phyloP scores from a whole-genome alignment of 2,329 filamentous ascomycete species.

The Calonectria naviculata region DNA sequence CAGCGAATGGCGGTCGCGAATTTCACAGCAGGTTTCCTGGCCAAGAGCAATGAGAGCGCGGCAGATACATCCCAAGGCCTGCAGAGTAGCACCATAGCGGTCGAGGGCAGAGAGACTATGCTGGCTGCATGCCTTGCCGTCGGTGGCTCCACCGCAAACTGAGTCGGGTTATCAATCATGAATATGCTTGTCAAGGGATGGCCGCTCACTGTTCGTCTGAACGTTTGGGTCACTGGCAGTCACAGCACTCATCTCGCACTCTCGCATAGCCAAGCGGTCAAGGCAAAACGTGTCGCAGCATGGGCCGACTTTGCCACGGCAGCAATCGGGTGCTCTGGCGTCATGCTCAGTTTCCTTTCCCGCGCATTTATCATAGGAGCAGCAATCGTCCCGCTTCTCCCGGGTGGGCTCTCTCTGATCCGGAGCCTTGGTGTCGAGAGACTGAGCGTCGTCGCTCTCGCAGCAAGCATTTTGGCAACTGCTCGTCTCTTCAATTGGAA shows the following conservation, averaged over 20 bases:
- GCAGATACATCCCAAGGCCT: constrained; percentile 65
- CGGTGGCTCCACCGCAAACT: constrained; percentile 26
- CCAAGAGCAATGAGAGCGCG: constrained; percentile 62
- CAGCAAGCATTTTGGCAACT: too few relatives aligned
- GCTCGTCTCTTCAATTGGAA: too few relatives aligned
- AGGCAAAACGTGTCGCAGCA: constrained; percentile 9
- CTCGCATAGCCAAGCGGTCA: constrained; percentile 10
- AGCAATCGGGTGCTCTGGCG: constrained; percentile 1
- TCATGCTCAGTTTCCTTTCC: neutral
- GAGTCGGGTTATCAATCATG: neutral
- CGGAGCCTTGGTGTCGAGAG: too few relatives aligned
- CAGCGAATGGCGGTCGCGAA: constrained; percentile 35
- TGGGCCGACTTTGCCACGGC: neutral
- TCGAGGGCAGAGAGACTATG: constrained; percentile 50
- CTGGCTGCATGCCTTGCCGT: constrained; percentile 48
- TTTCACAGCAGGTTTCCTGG: constrained; percentile 61
- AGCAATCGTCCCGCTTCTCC: constrained; percentile 15
- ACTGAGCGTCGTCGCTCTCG: too few relatives aligned
- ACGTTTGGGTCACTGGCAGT: neutral
- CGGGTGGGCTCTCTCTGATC: too few relatives aligned
- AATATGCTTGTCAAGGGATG: too few relatives aligned
- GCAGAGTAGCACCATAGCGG: constrained; percentile 55
- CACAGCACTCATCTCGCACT: neutral
- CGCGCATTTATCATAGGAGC: neutral
- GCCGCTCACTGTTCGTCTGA: constrained; percentile 6